Percentiles rank a stretch among this genome's conserved stretches.
phyloP scores from a whole-genome alignment of 2,329 filamentous ascomycete species.

The Teratosphaeria pseudoeucalypti region DNA sequence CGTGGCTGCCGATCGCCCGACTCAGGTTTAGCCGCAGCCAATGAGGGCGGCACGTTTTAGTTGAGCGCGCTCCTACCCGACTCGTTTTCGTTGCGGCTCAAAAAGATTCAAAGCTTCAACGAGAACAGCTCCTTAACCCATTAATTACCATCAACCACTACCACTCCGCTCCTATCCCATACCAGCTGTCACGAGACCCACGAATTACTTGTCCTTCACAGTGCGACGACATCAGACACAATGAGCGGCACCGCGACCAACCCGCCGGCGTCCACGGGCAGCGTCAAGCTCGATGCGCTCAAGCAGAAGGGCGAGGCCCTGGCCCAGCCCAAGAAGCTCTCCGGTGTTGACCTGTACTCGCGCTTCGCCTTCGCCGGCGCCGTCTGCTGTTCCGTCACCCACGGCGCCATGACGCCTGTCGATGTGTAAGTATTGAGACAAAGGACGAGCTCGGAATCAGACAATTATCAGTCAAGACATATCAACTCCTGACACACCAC shows the following conservation, averaged over 20 bases:
- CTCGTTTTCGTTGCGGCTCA: not conserved
- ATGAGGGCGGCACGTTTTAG: not conserved
- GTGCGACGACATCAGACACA: slow-evolving; percentile 9
- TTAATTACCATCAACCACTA: not conserved
- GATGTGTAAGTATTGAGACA: slow-evolving; percentile 74
- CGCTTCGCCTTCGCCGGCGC: slow-evolving; percentile 96
- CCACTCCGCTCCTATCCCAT: not conserved
- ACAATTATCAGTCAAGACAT: not conserved
- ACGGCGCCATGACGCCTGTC: slow-evolving; percentile 92
- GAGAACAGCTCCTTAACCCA: not conserved
- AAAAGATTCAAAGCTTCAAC: not conserved
- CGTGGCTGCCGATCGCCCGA: not conserved
- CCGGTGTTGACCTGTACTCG: slow-evolving; percentile 69
- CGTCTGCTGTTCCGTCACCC: slow-evolving; percentile 95
- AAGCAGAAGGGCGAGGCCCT: slow-evolving; percentile 38
- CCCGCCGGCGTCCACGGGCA: slow-evolving; percentile 40
- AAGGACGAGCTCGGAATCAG: not conserved
- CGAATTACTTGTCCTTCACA: not conserved
- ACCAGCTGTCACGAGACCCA: not conserved
- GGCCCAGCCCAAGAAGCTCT: slow-evolving; percentile 43
- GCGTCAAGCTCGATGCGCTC: slow-evolving; percentile 42
- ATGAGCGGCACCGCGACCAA: slow-evolving; percentile 27
- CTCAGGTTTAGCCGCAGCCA: not conserved
- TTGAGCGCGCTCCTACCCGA: not conserved
- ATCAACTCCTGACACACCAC: not conserved